Conservation (phyloP, 176 grass and related monocot species). For the Carex scoparia region DNA sequence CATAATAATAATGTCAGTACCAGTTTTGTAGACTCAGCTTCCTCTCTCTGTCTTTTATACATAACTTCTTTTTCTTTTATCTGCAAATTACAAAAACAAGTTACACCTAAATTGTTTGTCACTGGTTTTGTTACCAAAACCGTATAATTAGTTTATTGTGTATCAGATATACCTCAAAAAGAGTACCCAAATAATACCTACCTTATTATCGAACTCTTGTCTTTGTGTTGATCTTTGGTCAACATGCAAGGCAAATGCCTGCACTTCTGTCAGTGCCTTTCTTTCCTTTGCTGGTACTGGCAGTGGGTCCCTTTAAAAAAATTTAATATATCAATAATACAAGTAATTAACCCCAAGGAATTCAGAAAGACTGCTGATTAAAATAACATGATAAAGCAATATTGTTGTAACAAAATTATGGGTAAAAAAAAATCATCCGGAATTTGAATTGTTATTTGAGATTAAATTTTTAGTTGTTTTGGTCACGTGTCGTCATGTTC, state of each 20-base stretch:
- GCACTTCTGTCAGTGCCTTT: constrained; percentile 85
- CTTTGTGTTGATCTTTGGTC: constrained; percentile 70
- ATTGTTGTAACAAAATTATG: too few relatives aligned
- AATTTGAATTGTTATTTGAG: too few relatives aligned
- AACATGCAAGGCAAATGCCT: constrained; percentile 57
- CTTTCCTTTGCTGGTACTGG: constrained; percentile 74
- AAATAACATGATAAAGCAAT: constrained; percentile 12
- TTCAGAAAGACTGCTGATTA: background rate
- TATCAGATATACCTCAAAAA: background rate
- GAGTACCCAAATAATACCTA: background rate
- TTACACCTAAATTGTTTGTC: too few relatives aligned
- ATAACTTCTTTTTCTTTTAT: constrained; percentile 70
- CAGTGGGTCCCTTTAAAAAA: constrained; percentile 57
- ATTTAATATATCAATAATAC: background rate
- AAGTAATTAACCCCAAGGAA: background rate
- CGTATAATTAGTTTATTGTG: background rate
- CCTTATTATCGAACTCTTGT: constrained; percentile 89
- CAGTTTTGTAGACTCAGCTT: constrained; percentile 69
- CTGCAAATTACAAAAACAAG: background rate
- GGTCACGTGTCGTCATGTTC: too few relatives aligned
- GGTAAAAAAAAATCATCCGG: too few relatives aligned
- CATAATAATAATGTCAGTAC: constrained; percentile 27
- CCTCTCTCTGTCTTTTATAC: constrained; percentile 84
- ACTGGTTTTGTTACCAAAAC: too few relatives aligned
- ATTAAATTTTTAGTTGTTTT: too few relatives aligned